Percentiles rank a stretch among this genome's conserved stretches.
Evolutionary conservation across 1,139 yeast species (phyloP).

Genomic region (Geotrichum cucujoidarum): DNA sequence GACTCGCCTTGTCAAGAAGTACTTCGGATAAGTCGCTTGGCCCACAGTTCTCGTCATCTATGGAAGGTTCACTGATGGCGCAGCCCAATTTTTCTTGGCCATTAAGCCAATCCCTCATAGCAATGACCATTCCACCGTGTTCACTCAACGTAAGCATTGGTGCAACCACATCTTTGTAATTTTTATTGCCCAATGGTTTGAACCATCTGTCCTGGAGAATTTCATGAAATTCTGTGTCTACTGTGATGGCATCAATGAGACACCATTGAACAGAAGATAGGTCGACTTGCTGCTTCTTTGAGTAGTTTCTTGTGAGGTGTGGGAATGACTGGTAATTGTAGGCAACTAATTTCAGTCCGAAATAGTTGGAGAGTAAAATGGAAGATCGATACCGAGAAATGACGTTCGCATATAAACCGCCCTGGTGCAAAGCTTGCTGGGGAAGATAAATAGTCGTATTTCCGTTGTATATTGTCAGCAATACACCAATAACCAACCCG

Average conservation of each 20-base stretch:
- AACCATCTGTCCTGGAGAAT: slow-evolving; percentile 89
- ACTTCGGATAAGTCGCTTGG: slow-evolving; percentile 59
- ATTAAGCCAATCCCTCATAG: slow-evolving; percentile 80
- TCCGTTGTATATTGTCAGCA: slow-evolving; percentile 81
- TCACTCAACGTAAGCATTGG: slow-evolving; percentile 88
- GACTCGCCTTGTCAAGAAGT: slow-evolving; percentile 71
- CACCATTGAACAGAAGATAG: slow-evolving; percentile 84
- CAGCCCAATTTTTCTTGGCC: slow-evolving; percentile 57
- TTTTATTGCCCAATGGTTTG: slow-evolving; percentile 79
- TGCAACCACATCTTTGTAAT: slow-evolving; percentile 72
- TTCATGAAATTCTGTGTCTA: slow-evolving; percentile 91
- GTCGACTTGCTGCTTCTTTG: slow-evolving; percentile 73
- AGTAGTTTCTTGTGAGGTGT: slow-evolving; percentile 70
- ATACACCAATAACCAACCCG: slow-evolving; percentile 75
- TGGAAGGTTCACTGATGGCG: slow-evolving; percentile 23
- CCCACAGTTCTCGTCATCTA: slow-evolving; percentile 39
- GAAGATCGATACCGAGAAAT: slow-evolving; percentile 69
- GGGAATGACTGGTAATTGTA: slow-evolving; percentile 93
- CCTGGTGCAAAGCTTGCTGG: slow-evolving; percentile 64
- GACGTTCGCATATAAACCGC: slow-evolving; percentile 83
- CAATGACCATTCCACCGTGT: slow-evolving; percentile 93
- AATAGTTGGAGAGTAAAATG: slow-evolving; percentile 74
- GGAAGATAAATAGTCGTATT: slow-evolving; percentile 79
- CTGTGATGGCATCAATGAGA: slow-evolving; percentile 81
- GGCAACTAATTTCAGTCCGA: slow-evolving; percentile 87